phyloP scores from a whole-genome alignment of 345 rosid genomes.

The Barbarea vulgaris region DNA sequence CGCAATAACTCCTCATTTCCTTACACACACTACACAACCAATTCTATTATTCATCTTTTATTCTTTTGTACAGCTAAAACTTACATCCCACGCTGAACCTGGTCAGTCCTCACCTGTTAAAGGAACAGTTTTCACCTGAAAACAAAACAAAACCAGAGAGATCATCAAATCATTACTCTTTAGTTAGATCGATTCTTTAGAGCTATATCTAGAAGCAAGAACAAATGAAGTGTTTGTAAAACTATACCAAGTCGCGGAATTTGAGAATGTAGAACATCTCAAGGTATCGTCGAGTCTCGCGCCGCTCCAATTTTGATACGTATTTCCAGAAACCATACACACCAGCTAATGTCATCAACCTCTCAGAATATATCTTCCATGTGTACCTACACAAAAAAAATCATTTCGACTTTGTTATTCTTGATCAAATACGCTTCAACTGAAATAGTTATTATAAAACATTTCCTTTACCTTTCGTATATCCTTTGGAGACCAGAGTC shows the following conservation, averaged over 20 bases:
- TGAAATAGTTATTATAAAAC: not conserved
- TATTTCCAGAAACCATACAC: conserved; percentile 96
- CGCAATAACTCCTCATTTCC: conserved; percentile 19
- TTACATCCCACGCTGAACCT: conserved; percentile 24
- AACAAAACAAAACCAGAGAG: not conserved
- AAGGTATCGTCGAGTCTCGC: conserved; percentile 86
- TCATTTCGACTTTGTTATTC: not conserved
- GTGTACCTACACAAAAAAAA: conserved; percentile 63
- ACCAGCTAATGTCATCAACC: conserved; percentile 93
- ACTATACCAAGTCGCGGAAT: conserved; percentile 75
- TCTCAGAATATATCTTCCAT: conserved; percentile 94
- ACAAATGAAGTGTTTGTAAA: not conserved
- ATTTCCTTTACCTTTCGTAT: conserved; percentile 58
- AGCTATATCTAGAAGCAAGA: not conserved
- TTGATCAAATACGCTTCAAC: not conserved
- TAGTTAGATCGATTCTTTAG: not conserved
- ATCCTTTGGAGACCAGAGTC: conserved; percentile 81
- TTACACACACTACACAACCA: conserved; percentile 10
- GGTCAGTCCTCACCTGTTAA: conserved; percentile 55
- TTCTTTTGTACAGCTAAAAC: conserved; percentile 10
- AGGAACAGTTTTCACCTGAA: conserved; percentile 88
- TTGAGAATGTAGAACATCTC: conserved; percentile 99
- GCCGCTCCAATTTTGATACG: conserved; percentile 89
- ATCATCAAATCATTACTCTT: conserved; percentile 5
- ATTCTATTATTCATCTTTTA: conserved; percentile 23